Percentiles rank a stretch among this genome's conserved stretches.
Conservation (phyloP, 176 grass and related monocot species). For the Carex pumila region DNA sequence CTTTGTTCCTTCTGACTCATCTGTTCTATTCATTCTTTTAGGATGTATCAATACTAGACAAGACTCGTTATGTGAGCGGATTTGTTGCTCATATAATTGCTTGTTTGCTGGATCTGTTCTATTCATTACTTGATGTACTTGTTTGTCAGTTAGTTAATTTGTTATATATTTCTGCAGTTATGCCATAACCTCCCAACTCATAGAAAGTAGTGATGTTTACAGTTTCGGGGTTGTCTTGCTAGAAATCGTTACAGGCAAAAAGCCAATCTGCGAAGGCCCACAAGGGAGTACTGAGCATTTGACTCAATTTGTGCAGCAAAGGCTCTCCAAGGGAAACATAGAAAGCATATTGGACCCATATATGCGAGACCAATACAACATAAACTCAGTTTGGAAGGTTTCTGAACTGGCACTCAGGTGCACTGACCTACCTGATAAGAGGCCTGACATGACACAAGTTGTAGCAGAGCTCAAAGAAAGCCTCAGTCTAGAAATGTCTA, state of each 20-base stretch:
- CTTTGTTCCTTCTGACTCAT: not conserved
- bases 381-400: too few relatives aligned
- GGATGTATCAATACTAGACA: not conserved
- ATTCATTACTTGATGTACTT: not conserved
- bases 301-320: constrained; percentile 13
- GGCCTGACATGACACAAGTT: too few relatives aligned
- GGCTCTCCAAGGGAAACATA: not conserved
- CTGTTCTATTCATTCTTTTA: not conserved
- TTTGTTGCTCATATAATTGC: not conserved
- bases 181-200: constrained; percentile 19
- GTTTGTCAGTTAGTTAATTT: not conserved
- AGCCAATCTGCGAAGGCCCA: not conserved
- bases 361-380: too few relatives aligned
- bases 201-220: constrained; percentile 43
- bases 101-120: not conserved
- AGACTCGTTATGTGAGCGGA: not conserved
- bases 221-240: constrained; percentile 37
- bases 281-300: not conserved
- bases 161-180: constrained; percentile 25
- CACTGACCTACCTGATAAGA: too few relatives aligned
- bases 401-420: too few relatives aligned
- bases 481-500: too few relatives aligned
- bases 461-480: too few relatives aligned
- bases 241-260: constrained; percentile 33
- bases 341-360: too few relatives aligned